Evolutionary conservation across 2,329 filamentous ascomycete species (phyloP).

Genomic region (Monilinia laxa): DNA sequence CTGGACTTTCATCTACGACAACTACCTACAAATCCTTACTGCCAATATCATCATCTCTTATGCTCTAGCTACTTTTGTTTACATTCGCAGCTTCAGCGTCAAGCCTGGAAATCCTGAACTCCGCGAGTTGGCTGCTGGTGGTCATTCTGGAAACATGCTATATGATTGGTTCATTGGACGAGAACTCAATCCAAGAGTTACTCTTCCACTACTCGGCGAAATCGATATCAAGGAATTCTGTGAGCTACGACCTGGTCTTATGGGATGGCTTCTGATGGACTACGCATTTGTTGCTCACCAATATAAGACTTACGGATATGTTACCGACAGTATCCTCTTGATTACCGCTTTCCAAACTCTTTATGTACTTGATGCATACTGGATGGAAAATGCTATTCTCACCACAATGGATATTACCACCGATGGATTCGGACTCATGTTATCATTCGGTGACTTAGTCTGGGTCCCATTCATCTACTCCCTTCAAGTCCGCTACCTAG

Average conservation of each 20-base stretch:
- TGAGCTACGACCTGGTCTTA: conserved; percentile 87
- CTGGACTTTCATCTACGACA: conserved; percentile 91
- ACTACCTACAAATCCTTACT: conserved; percentile 83
- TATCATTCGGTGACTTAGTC: conserved; percentile 85
- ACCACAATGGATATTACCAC: conserved; percentile 94
- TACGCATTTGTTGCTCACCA: conserved; percentile 83
- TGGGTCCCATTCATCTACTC: conserved; percentile 93
- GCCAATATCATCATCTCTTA: conserved; percentile 78
- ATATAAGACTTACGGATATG: conserved; percentile 77
- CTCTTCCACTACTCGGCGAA: conserved; percentile 75
- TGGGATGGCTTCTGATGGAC: conserved; percentile 86
- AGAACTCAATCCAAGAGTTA: conserved; percentile 86
- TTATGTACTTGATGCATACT: conserved; percentile 81
- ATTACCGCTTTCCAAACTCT: conserved; percentile 74
- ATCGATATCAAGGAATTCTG: conserved; percentile 89
- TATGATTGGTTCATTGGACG: conserved; percentile 98
- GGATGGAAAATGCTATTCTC: conserved; percentile 83
- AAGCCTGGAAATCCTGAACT: conserved; percentile 69
- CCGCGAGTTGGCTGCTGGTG: conserved; percentile 79
- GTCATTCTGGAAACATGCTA: conserved; percentile 77
- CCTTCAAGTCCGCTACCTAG: conserved; percentile 79
- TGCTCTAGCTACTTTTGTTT: conserved; percentile 72
- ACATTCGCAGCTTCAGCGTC: conserved; percentile 78
- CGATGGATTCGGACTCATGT: conserved; percentile 94
- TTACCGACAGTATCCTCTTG: conserved; percentile 83